phyloP scores from a whole-genome alignment of 2,329 filamentous ascomycete genomes.

The Sclerotiophoma versabilis region DNA sequence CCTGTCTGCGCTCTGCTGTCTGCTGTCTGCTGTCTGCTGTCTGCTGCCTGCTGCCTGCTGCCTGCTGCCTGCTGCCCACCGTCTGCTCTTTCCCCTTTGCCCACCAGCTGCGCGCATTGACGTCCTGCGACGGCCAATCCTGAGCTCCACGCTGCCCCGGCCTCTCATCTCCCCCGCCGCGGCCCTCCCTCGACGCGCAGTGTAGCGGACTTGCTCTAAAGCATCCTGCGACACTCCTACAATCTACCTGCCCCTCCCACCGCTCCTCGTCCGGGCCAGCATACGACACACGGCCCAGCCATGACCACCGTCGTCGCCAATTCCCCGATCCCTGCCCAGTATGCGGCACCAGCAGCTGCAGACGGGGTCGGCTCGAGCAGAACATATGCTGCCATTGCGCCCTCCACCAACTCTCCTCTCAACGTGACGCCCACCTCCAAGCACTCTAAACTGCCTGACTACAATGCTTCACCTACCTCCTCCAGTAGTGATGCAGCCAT shows the following conservation, averaged over 20 bases:
- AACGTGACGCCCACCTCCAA: slow-evolving; percentile 48
- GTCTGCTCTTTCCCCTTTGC: too few relatives aligned
- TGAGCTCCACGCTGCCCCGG: background rate
- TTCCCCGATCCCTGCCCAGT: slow-evolving; percentile 50
- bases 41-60: slow-evolving; percentile 10
- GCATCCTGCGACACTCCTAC: slow-evolving; percentile 47
- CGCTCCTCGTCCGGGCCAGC: slow-evolving; percentile 20
- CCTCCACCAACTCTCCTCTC: slow-evolving; percentile 51
- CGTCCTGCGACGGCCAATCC: slow-evolving; percentile 14
- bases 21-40: slow-evolving; percentile 3
- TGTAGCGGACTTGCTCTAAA: slow-evolving; percentile 43
- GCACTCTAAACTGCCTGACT: slow-evolving; percentile 41
- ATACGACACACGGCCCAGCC: slow-evolving; percentile 38
- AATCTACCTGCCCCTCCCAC: slow-evolving; percentile 36
- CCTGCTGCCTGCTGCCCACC: too few relatives aligned
- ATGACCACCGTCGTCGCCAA: slow-evolving; percentile 59
- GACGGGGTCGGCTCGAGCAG: slow-evolving; percentile 50
- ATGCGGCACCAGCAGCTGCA: slow-evolving; percentile 45
- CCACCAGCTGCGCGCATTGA: slow-evolving; percentile 18
- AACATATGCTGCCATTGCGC: slow-evolving; percentile 55
- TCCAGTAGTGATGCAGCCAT: slow-evolving; percentile 47
- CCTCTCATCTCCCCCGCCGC: slow-evolving; percentile 33
- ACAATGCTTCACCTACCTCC: slow-evolving; percentile 52
- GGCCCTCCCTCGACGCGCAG: slow-evolving; percentile 43
- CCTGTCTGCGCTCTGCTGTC: background rate